phyloP scores from a whole-genome alignment of 345 rosid species.

The Sonneratia alba region DNA sequence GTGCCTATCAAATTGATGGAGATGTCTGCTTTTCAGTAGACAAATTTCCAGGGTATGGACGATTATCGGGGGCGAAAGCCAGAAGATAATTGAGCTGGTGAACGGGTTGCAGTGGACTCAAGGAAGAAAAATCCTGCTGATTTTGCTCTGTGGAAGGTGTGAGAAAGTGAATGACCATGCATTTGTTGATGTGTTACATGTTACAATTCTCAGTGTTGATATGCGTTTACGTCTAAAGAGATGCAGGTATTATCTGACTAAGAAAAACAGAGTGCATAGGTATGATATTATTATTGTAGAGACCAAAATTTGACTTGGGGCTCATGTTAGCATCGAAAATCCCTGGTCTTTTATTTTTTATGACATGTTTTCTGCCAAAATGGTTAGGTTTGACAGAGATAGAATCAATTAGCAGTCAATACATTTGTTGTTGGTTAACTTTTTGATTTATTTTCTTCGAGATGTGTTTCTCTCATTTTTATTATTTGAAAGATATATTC shows the following conservation, averaged over 20 bases:
- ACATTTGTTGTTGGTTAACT: neutral
- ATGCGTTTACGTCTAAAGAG: neutral
- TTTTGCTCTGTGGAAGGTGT: slow-evolving; percentile 94
- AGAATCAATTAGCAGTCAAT: neutral
- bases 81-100: slow-evolving; percentile 94
- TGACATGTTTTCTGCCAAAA: neutral
- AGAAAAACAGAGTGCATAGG: neutral
- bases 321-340: neutral
- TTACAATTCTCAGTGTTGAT: neutral
- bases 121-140: slow-evolving; percentile 93
- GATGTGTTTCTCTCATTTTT: neutral
- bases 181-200: neutral
- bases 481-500: neutral
- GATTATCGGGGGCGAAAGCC: slow-evolving; percentile 72
- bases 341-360: neutral
- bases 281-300: neutral
- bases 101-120: slow-evolving; percentile 79
- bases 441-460: neutral
- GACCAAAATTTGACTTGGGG: no score
- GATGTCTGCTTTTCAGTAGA: slow-evolving; percentile 81
- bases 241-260: neutral
- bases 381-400: neutral
- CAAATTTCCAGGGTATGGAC: slow-evolving; percentile 63
- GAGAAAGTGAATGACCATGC: slow-evolving; percentile 2
- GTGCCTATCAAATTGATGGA: slow-evolving; percentile 67